Conservation (phyloP, 345 rosid genomes). For the Hibiscus tridactylites region DNA sequence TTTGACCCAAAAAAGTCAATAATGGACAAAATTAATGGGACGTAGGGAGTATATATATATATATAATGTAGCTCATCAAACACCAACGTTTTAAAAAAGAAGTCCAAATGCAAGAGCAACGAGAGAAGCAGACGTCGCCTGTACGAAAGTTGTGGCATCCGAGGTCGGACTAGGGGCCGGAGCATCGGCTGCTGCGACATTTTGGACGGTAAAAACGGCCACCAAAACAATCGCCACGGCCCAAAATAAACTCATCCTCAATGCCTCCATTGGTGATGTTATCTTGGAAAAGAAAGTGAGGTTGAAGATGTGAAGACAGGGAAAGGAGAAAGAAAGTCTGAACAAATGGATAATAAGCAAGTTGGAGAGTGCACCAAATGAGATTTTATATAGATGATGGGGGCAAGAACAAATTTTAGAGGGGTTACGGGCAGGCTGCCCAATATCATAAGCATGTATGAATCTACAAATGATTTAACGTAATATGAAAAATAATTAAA, state of each 20-base stretch:
- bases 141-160: not conserved
- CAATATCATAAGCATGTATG: not conserved
- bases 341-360: too few relatives aligned
- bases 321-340: not conserved
- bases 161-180: not conserved
- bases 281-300: not conserved
- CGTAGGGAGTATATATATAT: too few relatives aligned
- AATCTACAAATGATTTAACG: too few relatives aligned
- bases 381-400: too few relatives aligned
- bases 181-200: not conserved
- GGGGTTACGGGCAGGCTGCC: conserved; percentile 3
- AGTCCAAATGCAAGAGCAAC: not conserved
- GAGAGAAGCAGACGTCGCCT: not conserved
- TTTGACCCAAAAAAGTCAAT: too few relatives aligned
- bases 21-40: too few relatives aligned
- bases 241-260: not conserved
- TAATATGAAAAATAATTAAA: too few relatives aligned
- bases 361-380: too few relatives aligned
- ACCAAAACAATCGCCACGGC: not conserved
- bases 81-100: not conserved
- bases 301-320: not conserved
- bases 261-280: not conserved
- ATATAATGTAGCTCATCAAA: not conserved
- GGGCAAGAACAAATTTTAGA: too few relatives aligned
- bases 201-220: not conserved